phyloP scores from a whole-genome alignment of 2,329 filamentous ascomycete species.

The Pseudogymnoascus sp. region DNA sequence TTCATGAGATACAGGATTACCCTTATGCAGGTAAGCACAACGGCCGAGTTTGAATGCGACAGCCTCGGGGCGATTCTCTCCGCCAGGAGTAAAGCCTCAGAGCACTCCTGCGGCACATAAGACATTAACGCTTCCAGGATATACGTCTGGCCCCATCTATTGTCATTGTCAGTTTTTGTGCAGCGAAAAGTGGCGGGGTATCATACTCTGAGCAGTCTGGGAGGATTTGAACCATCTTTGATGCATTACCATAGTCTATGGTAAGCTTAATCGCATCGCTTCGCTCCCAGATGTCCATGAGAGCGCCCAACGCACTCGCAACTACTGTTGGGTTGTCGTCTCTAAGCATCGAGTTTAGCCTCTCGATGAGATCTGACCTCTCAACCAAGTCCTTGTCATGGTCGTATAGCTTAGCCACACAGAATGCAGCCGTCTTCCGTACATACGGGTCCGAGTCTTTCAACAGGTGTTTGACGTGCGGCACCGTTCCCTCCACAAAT shows the following conservation, averaged over 20 bases:
- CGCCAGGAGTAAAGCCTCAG: conserved; percentile 80
- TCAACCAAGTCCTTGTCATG: conserved; percentile 90
- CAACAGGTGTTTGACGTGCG: conserved; percentile 74
- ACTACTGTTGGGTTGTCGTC: conserved; percentile 98
- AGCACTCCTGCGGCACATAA: conserved; percentile 86
- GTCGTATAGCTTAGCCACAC: conserved; percentile 95
- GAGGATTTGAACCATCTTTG: conserved; percentile 94
- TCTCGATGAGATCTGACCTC: conserved; percentile 82
- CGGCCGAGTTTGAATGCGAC: conserved; percentile 93
- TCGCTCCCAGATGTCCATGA: conserved; percentile 98
- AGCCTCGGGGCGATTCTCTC: conserved; percentile 92
- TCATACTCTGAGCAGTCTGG: conserved; percentile 92
- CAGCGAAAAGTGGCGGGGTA: conserved; percentile 16
- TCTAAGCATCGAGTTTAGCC: conserved; percentile 78
- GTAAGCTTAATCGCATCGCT: conserved; percentile 97
- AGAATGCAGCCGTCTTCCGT: conserved; percentile 92
- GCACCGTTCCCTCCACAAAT: conserved; percentile 85
- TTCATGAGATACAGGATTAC: conserved; percentile 98
- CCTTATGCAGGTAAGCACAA: conserved; percentile 91
- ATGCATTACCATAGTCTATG: conserved; percentile 94
- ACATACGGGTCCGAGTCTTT: conserved; percentile 90
- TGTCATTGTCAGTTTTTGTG: conserved; percentile 11
- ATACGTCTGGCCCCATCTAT: conserved; percentile 96
- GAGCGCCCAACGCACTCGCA: conserved; percentile 78
- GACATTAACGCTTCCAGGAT: conserved; percentile 97